Conservation (phyloP, 176 grass and related monocot species). For the Oryza brachyantha region DNA sequence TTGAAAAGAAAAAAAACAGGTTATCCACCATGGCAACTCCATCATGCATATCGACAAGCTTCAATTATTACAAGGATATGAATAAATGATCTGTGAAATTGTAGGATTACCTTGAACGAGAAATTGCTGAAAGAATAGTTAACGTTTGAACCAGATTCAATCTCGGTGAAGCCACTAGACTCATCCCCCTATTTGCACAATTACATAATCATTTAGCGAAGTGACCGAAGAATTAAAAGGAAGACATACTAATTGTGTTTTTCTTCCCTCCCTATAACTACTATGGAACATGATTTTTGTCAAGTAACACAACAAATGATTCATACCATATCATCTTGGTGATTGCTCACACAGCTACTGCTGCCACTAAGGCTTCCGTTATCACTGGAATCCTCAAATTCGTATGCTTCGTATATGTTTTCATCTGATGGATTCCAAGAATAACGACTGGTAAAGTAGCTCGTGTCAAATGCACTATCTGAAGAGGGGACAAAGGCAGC, state of each 20-base stretch:
- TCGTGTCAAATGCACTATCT: conserved; percentile 90
- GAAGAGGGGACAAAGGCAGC: conserved; percentile 96
- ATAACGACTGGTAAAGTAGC: conserved; percentile 98
- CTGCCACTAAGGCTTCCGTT: conserved; percentile 91
- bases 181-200: conserved; percentile 67
- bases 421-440: conserved; percentile 97
- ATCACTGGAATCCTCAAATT: conserved; percentile 92
- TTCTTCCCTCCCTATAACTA: not conserved
- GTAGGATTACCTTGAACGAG: conserved; percentile 89
- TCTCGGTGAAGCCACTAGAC: conserved; percentile 71
- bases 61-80: not conserved
- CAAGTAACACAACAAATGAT: conserved; percentile 14
- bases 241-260: not conserved
- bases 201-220: conserved; percentile 27
- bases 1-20: not conserved
- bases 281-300: conserved; percentile 11
- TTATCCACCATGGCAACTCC: not conserved
- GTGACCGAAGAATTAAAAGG: conserved; percentile 9
- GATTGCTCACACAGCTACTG: conserved; percentile 94
- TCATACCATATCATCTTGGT: conserved; percentile 87
- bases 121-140: conserved; percentile 99
- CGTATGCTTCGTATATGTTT: conserved; percentile 87
- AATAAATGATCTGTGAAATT: conserved; percentile 6
- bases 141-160: conserved; percentile 69
- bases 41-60: not conserved